phyloP scores from a whole-genome alignment of 1,284 basidiomycete genomes.

The Erythrobasidium hasegawianum region DNA sequence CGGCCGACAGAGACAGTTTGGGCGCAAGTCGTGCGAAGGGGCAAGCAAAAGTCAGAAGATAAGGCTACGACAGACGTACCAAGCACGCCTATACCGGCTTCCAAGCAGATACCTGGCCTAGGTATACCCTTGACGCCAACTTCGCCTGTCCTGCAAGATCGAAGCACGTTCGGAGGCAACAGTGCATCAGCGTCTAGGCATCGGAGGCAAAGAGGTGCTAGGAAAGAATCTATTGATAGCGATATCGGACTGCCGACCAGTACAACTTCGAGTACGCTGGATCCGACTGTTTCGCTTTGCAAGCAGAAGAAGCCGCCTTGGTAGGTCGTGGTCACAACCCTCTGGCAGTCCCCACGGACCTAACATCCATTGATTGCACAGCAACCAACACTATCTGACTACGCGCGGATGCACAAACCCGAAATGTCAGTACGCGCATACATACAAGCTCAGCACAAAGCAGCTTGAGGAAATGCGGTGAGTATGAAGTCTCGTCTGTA shows the following conservation, averaged over 20 bases:
- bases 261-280: background rate
- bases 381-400: slow-evolving; percentile 29
- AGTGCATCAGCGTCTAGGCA: too few species aligned
- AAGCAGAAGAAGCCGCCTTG: slow-evolving; percentile 33
- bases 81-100: background rate
- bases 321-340: too few species aligned
- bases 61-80: background rate
- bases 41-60: slow-evolving; percentile 7
- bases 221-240: too few species aligned
- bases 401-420: slow-evolving; percentile 24
- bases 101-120: background rate
- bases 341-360: too few species aligned
- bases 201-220: too few species aligned
- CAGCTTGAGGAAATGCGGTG: slow-evolving; percentile 33
- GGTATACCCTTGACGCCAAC: too few species aligned
- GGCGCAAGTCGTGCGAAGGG: slow-evolving; percentile 23
- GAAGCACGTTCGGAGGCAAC: too few species aligned
- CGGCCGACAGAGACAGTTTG: slow-evolving; percentile 5
- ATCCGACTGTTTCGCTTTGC: slow-evolving; percentile 26
- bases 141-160: too few species aligned
- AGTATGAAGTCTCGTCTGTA: background rate
- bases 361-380: too few species aligned
- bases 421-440: slow-evolving; percentile 30
- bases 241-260: too few species aligned
- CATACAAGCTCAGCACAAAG: slow-evolving; percentile 16